Conservation (phyloP, 805 yeast species). For the Sporopachydermia lactativora region DNA sequence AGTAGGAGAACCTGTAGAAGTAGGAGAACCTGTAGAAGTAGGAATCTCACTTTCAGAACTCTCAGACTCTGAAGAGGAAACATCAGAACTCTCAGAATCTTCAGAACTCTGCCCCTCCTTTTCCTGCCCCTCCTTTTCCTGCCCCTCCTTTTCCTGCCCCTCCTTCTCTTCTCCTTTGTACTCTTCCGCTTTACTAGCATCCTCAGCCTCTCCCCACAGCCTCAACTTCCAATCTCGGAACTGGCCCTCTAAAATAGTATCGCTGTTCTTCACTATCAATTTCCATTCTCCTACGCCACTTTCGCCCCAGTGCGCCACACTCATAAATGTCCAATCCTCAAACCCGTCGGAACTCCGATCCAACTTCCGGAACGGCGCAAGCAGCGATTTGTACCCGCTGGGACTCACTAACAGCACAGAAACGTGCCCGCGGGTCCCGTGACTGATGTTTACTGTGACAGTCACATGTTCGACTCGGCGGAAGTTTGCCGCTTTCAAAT, state of each 20-base stretch:
- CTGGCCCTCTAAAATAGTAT: slow-evolving; percentile 17
- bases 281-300: slow-evolving; percentile 72
- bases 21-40: slow-evolving; percentile 7
- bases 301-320: slow-evolving; percentile 98
- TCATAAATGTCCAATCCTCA: slow-evolving; percentile 79
- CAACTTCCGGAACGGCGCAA: slow-evolving; percentile 51
- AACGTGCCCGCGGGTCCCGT: slow-evolving; percentile 56
- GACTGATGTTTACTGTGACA: slow-evolving; percentile 56
- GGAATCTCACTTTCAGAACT: slow-evolving; percentile 5
- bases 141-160: slow-evolving; percentile 20
- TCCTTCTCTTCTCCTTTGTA: slow-evolving; percentile 17
- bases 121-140: slow-evolving; percentile 6
- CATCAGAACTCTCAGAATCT: slow-evolving; percentile 8
- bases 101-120: slow-evolving; percentile 7
- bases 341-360: slow-evolving; percentile 53
- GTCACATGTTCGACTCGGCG: slow-evolving; percentile 77
- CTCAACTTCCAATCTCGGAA: slow-evolving; percentile 64
- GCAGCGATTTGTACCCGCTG: slow-evolving; percentile 50
- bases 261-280: slow-evolving; percentile 35
- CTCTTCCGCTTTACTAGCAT: slow-evolving; percentile 46
- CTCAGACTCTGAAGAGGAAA: slow-evolving; percentile 8
- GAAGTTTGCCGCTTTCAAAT: slow-evolving; percentile 41
- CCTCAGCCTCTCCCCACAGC: slow-evolving; percentile 69
- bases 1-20: slow-evolving; percentile 7
- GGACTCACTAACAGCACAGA: slow-evolving; percentile 62